Evolutionary conservation across 208 protist species (phyloP).

Genomic region (Sergeia podlipaevii): DNA sequence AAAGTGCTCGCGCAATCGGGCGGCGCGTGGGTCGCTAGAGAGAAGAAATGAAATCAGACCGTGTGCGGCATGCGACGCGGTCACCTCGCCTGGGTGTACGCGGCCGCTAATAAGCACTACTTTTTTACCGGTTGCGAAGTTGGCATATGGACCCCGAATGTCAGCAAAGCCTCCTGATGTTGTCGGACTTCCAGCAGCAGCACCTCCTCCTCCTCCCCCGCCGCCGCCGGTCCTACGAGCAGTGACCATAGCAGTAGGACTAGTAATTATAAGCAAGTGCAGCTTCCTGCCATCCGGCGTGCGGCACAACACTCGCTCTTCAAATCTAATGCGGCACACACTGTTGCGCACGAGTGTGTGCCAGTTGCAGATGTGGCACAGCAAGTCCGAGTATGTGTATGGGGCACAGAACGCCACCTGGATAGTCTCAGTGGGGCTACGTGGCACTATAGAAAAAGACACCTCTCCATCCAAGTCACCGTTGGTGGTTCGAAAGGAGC

Average conservation of each 20-base stretch:
- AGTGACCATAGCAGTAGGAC: slow-evolving; percentile 12
- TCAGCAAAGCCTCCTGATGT: background rate
- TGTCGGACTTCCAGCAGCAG: background rate
- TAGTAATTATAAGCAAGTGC: slow-evolving; percentile 79
- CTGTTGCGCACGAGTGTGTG: slow-evolving; percentile 57
- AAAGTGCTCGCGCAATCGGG: slow-evolving; percentile 80
- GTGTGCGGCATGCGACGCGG: slow-evolving; percentile 87
- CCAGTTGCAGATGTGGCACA: slow-evolving; percentile 83
- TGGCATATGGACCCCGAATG: slow-evolving; percentile 60
- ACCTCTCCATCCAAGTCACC: slow-evolving; percentile 61
- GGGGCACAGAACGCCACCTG: slow-evolving; percentile 84
- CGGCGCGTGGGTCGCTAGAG: slow-evolving; percentile 59
- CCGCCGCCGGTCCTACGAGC: background rate
- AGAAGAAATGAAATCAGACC: slow-evolving; percentile 87
- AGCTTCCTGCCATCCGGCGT: slow-evolving; percentile 81
- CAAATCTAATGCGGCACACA: slow-evolving; percentile 59
- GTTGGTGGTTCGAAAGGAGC: slow-evolving; percentile 65
- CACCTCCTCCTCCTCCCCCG: background rate
- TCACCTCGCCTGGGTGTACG: slow-evolving; percentile 93
- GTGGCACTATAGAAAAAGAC: slow-evolving; percentile 51
- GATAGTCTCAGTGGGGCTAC: slow-evolving; percentile 48
- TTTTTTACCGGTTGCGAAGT: slow-evolving; percentile 82
- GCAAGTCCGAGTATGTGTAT: slow-evolving; percentile 83
- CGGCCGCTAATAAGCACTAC: slow-evolving; percentile 84
- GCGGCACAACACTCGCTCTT: slow-evolving; percentile 76